Percentiles rank a stretch among this genome's conserved stretches.
Conservation (phyloP, 495 filamentous ascomycete genomes). For the Podospora pseudoanserina region DNA sequence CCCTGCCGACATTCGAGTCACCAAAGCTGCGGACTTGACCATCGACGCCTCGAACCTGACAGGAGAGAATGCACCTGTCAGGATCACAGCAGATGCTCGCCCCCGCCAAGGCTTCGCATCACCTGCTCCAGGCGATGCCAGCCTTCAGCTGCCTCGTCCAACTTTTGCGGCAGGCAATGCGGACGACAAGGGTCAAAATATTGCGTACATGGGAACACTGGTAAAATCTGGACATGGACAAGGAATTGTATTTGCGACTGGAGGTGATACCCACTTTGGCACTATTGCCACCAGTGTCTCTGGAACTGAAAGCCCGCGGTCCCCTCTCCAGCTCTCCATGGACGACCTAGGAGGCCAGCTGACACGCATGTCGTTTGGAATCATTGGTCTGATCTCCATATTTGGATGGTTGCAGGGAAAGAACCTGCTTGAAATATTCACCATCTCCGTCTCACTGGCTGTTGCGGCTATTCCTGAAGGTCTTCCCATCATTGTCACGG, state of each 20-base stretch:
- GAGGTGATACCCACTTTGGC: conserved; percentile 91
- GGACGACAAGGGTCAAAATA: conserved; percentile 55
- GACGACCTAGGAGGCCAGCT: conserved; percentile 90
- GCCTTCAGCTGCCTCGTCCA: conserved; percentile 37
- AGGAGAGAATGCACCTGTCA: conserved; percentile 90
- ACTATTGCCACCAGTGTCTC: conserved; percentile 88
- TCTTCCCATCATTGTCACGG: conserved; percentile 95
- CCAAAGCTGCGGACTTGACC: conserved; percentile 75
- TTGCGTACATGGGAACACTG: conserved; percentile 97
- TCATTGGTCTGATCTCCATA: conserved; percentile 88
- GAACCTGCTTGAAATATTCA: conserved; percentile 90
- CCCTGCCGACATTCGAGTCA: conserved; percentile 94
- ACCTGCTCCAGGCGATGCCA: conserved; percentile 19
- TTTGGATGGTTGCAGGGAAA: conserved; percentile 86
- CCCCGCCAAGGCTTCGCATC: conserved; percentile 47
- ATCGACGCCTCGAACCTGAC: conserved; percentile 98
- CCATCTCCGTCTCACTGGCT: conserved; percentile 92
- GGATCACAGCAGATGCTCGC: conserved; percentile 68
- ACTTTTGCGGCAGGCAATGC: conserved; percentile 30
- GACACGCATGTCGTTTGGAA: conserved; percentile 90
- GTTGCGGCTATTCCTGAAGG: conserved; percentile 98
- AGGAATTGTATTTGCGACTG: conserved; percentile 92
- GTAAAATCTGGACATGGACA: conserved; percentile 95
- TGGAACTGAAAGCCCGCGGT: conserved; percentile 90
- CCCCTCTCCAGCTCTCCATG: conserved; percentile 94